Evolutionary conservation across 2,329 filamentous ascomycete species (phyloP).

Genomic region (Phialophora tarda): DNA sequence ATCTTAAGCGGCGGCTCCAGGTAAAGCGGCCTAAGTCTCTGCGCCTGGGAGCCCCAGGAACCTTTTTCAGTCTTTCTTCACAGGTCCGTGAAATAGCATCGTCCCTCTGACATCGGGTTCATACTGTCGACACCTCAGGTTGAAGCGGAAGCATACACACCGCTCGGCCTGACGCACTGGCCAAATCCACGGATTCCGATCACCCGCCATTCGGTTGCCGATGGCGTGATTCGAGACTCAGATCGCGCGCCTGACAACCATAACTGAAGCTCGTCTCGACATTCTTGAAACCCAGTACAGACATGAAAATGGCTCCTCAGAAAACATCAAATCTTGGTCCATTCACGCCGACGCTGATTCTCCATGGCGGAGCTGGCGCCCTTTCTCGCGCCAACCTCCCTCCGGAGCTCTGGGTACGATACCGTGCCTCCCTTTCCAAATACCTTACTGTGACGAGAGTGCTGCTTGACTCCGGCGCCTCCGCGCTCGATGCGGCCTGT

Average conservation of each 20-base stretch:
- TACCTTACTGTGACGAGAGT: slow-evolving; percentile 61
- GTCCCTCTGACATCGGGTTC: neutral
- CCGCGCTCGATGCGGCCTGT: slow-evolving; percentile 74
- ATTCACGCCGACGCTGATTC: slow-evolving; percentile 65
- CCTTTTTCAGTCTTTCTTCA: neutral
- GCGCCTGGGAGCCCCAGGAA: neutral
- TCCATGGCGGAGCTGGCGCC: slow-evolving; percentile 76
- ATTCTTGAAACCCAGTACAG: neutral
- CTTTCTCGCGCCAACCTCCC: slow-evolving; percentile 66
- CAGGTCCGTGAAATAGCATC: neutral
- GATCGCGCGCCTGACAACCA: neutral
- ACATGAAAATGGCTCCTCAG: slow-evolving; percentile 7
- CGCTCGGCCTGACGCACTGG: neutral
- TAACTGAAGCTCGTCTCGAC: neutral
- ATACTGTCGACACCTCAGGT: neutral
- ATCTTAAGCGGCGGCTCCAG: slow-evolving; percentile 4
- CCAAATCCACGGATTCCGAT: neutral
- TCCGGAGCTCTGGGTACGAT: slow-evolving; percentile 62
- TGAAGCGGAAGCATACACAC: neutral
- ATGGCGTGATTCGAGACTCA: slow-evolving; percentile 27
- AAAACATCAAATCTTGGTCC: slow-evolving; percentile 27
- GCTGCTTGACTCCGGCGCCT: slow-evolving; percentile 47
- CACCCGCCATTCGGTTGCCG: neutral
- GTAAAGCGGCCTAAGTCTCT: neutral
- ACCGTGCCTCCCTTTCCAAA: slow-evolving; percentile 64